Evolutionary conservation across 306 rosid genomes (phyloP).

Genomic region (Prosopis cineraria): DNA sequence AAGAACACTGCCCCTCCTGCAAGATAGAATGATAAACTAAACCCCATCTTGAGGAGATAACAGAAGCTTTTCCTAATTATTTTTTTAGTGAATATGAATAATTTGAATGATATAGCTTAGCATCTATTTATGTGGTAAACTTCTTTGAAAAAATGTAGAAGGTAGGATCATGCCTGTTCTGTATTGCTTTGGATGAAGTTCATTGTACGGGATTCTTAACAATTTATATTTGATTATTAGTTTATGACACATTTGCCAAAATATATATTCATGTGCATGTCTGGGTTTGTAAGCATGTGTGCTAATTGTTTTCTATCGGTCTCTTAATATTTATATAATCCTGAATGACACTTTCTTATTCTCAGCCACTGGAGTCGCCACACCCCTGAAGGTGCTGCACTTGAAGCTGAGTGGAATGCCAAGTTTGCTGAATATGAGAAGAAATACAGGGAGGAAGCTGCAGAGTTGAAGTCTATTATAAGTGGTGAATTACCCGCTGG

Average conservation of each 20-base stretch:
- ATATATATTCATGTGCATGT: background rate
- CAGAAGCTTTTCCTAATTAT: background rate
- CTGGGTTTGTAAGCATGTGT: background rate
- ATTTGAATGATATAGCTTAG: background rate
- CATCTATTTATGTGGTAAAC: background rate
- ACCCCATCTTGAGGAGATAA: background rate
- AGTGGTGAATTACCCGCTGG: conserved; percentile 81
- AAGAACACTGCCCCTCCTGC: background rate
- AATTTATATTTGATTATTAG: background rate
- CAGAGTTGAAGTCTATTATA: conserved; percentile 72
- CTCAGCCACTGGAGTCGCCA: conserved; percentile 97
- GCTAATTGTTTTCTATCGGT: background rate
- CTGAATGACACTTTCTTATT: conserved; percentile 27
- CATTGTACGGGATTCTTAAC: background rate
- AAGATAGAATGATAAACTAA: background rate
- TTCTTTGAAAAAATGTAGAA: background rate
- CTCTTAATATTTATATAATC: conserved; percentile 32
- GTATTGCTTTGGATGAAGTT: background rate
- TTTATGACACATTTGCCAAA: too few species aligned
- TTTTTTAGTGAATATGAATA: background rate
- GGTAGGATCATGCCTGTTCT: background rate
- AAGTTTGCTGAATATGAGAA: conserved; percentile 91
- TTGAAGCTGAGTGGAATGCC: conserved; percentile 93
- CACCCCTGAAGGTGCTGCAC: conserved; percentile 62
- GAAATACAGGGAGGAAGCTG: conserved; percentile 86